These are phyloP conservation scores for Antitrichia curtipendula DNA, from an alignment of 225 moss, liverwort and hornwort genomes.

Conservation along the genomic window DNA sequence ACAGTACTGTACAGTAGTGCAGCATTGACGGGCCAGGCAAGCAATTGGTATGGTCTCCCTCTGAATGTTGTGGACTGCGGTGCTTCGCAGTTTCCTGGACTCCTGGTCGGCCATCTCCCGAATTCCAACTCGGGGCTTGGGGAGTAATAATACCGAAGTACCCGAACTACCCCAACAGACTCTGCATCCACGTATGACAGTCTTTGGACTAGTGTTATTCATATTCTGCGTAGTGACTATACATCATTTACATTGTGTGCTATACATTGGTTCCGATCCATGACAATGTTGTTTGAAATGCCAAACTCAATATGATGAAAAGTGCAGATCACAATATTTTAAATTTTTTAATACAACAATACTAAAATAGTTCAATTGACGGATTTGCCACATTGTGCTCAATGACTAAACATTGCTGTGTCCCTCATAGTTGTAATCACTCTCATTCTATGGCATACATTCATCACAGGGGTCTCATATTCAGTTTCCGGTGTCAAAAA, in stretches of 20 bases:
- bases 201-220: background rate
- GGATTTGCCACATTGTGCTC: accelerated
- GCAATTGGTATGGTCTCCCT: no score
- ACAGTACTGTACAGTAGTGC: no score
- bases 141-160: background rate
- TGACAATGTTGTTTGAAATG: background rate
- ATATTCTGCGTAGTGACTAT: no score
- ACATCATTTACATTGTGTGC: background rate
- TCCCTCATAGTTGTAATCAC: background rate
- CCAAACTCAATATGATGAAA: no score
- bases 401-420: background rate
- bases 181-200: background rate
- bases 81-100: background rate
- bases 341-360: background rate
- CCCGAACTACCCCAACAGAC: background rate
- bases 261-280: background rate
- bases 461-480: no score
- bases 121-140: background rate
- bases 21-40: background rate
- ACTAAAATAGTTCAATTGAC: background rate
- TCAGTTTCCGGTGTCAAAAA: no score
- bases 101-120: background rate
- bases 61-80: background rate
- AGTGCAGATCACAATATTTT: background rate
- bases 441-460: background rate